Evolutionary conservation across 2,329 filamentous ascomycete genomes (phyloP).

Genomic region (Aspergillus versicolor): DNA sequence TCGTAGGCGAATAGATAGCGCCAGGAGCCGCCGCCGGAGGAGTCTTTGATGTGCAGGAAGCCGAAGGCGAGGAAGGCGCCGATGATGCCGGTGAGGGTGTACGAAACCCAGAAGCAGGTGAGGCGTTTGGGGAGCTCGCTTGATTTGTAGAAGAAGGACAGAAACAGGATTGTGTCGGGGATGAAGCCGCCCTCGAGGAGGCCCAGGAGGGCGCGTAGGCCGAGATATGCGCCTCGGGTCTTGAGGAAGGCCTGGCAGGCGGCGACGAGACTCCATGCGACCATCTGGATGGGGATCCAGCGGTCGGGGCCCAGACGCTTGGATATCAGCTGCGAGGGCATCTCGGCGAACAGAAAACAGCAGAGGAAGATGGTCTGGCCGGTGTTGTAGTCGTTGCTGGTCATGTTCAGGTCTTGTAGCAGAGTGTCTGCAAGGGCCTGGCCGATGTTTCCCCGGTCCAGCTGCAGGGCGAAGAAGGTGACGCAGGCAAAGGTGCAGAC

Average conservation of each 20-base stretch:
- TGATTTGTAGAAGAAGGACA: conserved; percentile 74
- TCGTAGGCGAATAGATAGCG: conserved; percentile 44
- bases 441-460: background rate
- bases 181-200: conserved; percentile 55
- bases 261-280: conserved; percentile 56
- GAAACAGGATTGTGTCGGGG: conserved; percentile 52
- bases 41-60: conserved; percentile 39
- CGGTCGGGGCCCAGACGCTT: conserved; percentile 60
- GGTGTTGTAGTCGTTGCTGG: conserved; percentile 45
- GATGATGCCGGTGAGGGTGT: conserved; percentile 49
- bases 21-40: conserved; percentile 40
- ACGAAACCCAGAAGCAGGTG: conserved; percentile 69
- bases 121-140: conserved; percentile 67
- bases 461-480: background rate
- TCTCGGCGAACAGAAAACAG: conserved; percentile 49
- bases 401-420: conserved; percentile 51
- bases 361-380: conserved; percentile 42
- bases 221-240: conserved; percentile 43
- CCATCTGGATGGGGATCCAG: conserved; percentile 61
- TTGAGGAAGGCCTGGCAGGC: conserved; percentile 51
- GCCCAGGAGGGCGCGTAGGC: conserved; percentile 48
- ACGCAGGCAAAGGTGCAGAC: background rate
- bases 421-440: conserved; percentile 62
- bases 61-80: conserved; percentile 49
- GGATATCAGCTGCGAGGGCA: conserved; percentile 61